Conservation (phyloP, 2,329 filamentous ascomycete genomes). For the Polytolypa hystricis region DNA sequence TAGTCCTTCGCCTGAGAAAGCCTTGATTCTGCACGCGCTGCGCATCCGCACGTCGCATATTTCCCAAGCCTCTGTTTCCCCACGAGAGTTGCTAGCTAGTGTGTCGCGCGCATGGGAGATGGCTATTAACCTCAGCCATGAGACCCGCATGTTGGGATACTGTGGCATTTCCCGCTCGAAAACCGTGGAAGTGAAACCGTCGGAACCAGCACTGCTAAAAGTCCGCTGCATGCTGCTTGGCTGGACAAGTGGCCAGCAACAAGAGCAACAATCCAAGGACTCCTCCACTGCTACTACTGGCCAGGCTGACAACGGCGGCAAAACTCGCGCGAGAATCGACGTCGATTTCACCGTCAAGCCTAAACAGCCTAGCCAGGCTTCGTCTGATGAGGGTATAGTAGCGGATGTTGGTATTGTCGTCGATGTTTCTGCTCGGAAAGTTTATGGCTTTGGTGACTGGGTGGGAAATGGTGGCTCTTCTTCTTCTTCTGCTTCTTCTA, state of each 20-base stretch:
- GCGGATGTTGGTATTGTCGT: conserved; percentile 26
- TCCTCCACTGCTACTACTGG: background rate
- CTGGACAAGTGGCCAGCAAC: conserved; percentile 7
- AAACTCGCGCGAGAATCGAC: conserved; percentile 20
- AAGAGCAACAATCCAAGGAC: background rate
- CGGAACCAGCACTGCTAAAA: conserved; percentile 16
- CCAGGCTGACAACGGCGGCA: conserved; percentile 3
- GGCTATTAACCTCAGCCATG: conserved; percentile 29
- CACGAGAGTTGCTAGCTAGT: conserved; percentile 30
- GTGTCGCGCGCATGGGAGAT: conserved; percentile 34
- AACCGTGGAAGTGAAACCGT: conserved; percentile 16
- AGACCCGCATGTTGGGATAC: conserved; percentile 34
- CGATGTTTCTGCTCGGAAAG: conserved; percentile 28
- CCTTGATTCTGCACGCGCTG: conserved; percentile 33
- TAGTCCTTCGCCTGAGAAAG: conserved; percentile 26
- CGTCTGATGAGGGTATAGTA: conserved; percentile 9
- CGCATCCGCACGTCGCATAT: conserved; percentile 26
- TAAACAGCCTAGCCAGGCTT: conserved; percentile 11
- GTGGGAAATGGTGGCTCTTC: conserved; percentile 10
- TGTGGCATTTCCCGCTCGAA: conserved; percentile 33
- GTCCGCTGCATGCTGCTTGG: conserved; percentile 31
- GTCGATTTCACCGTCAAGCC: conserved; percentile 31
- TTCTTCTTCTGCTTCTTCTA: conserved; percentile 14
- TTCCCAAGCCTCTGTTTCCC: conserved; percentile 23
- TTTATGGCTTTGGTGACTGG: conserved; percentile 28